phyloP scores from a whole-genome alignment of 106 monocot species.

The Dioscorea alata region DNA sequence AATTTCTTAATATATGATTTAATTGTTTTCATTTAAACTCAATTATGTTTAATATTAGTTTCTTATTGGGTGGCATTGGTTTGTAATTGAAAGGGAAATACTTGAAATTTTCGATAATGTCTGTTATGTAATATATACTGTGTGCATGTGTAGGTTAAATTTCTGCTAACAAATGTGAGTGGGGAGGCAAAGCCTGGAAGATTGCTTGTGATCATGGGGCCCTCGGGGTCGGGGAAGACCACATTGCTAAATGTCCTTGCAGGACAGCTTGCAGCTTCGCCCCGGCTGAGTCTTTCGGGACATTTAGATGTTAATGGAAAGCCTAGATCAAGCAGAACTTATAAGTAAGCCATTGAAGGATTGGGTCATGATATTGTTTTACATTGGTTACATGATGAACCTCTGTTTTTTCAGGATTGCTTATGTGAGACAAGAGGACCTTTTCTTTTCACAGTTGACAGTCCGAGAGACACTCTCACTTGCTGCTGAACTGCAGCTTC shows the following conservation, averaged over 20 bases:
- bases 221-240: conserved; percentile 97
- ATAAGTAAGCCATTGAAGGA: conserved; percentile 41
- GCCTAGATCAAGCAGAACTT: conserved; percentile 34
- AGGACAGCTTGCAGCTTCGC: conserved; percentile 75
- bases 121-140: background rate
- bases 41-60: too few relatives aligned
- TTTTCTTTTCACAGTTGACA: conserved; percentile 96
- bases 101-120: too few relatives aligned
- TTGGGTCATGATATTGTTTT: background rate
- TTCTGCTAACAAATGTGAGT: conserved; percentile 75
- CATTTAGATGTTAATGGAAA: conserved; percentile 52
- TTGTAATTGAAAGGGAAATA: too few relatives aligned
- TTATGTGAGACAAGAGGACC: conserved; percentile 88
- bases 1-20: too few relatives aligned
- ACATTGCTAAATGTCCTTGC: conserved; percentile 97
- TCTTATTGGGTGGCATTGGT: too few relatives aligned
- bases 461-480: conserved; percentile 82
- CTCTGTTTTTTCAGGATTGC: conserved; percentile 54
- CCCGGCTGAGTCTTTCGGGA: conserved; percentile 60
- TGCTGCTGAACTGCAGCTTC: conserved; percentile 87
- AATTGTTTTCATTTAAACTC: too few relatives aligned
- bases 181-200: conserved; percentile 95
- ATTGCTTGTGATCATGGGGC: conserved; percentile 91
- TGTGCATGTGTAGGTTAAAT: conserved; percentile 41
- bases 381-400: background rate